Evolutionary conservation across 2,329 filamentous ascomycete genomes (phyloP).

Genomic region (Verticillium nonalfalfae): DNA sequence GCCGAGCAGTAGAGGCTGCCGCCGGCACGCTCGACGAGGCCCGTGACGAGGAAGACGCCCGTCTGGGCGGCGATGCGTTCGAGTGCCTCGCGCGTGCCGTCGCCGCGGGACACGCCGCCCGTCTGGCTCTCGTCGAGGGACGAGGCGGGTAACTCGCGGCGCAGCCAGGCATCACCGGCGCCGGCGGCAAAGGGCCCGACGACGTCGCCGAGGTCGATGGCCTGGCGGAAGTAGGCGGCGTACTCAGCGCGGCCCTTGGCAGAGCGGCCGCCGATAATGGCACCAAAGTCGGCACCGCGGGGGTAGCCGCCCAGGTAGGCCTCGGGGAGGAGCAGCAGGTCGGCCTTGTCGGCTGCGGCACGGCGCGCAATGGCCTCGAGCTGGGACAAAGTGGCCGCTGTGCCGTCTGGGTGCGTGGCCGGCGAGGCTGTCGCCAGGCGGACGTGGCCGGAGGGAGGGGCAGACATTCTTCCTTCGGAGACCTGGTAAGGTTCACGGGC

Average conservation of each 20-base stretch:
- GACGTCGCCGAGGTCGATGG: conserved; percentile 80
- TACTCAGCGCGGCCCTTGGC: conserved; percentile 73
- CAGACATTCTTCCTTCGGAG: conserved; percentile 4
- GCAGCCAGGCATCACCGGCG: conserved; percentile 66
- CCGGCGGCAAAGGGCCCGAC: conserved; percentile 51
- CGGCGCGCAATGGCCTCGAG: conserved; percentile 56
- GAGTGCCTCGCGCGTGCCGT: conserved; percentile 69
- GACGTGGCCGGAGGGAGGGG: conserved; percentile 24
- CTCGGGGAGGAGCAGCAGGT: conserved; percentile 85
- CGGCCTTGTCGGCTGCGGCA: conserved; percentile 49
- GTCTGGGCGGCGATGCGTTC: conserved; percentile 71
- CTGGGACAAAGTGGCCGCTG: conserved; percentile 55
- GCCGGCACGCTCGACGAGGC: conserved; percentile 71
- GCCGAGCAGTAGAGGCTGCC: conserved; percentile 80
- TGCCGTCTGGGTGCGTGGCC: conserved; percentile 38
- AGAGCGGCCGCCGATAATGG: conserved; percentile 62
- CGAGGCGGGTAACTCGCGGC: conserved; percentile 38
- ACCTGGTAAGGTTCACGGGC: not conserved
- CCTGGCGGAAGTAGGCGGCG: conserved; percentile 68
- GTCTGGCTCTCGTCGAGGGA: conserved; percentile 6
- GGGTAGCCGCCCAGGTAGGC: conserved; percentile 91
- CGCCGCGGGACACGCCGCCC: conserved; percentile 34
- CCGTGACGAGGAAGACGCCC: conserved; percentile 75
- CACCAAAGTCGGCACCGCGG: conserved; percentile 72
- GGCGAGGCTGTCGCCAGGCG: conserved; percentile 52